Evolutionary conservation across 331 rosid genomes (phyloP).

Genomic region (Pyrus hybrid): DNA sequence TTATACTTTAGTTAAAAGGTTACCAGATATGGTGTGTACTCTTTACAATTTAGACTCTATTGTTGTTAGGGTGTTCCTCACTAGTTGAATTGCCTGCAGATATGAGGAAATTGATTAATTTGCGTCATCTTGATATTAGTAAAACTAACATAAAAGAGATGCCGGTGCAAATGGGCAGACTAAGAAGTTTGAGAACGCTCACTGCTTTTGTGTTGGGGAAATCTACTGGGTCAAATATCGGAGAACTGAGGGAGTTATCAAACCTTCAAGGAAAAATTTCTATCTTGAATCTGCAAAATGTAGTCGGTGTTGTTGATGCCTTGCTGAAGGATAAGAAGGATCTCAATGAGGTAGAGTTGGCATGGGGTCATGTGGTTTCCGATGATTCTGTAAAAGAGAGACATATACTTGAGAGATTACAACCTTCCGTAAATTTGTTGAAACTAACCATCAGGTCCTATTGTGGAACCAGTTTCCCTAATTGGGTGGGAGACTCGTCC

Average conservation of each 20-base stretch:
- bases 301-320: conserved; percentile 11
- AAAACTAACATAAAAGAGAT: neutral
- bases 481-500: neutral
- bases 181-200: neutral
- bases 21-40: neutral
- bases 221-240: too few species aligned
- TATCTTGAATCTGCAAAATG: conserved; percentile 1
- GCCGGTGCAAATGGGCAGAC: neutral
- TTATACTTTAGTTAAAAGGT: neutral
- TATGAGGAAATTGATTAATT: neutral
- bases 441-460: neutral
- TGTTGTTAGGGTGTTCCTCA: neutral
- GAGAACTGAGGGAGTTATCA: too few species aligned
- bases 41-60: neutral
- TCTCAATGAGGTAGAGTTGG: neutral
- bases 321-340: conserved; percentile 2
- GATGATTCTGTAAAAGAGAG: neutral
- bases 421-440: conserved; percentile 8
- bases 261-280: too few species aligned
- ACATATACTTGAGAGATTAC: conserved; percentile 11
- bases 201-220: neutral
- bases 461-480: neutral
- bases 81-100: neutral
- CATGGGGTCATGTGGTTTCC: neutral
- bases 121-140: conserved; percentile 4